Conservation (phyloP, 1,284 basidiomycete species). For the Cerioporus squamosus region DNA sequence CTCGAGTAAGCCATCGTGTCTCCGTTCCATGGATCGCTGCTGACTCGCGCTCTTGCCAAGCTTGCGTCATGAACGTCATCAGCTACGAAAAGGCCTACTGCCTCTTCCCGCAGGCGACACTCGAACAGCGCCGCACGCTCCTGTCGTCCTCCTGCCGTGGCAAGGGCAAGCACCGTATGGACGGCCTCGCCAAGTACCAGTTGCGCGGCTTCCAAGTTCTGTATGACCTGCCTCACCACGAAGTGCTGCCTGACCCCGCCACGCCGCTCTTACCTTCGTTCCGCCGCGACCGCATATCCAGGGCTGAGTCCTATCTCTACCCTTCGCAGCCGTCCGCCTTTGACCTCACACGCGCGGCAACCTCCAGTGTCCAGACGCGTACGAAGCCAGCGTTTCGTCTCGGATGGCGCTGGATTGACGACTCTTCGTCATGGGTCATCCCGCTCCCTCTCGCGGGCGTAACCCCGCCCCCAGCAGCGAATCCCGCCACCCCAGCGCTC, state of each 20-base stretch:
- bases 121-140: conserved; percentile 29
- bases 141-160: conserved; percentile 17
- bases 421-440: conserved; percentile 27
- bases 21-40: neutral
- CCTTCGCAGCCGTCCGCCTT: neutral
- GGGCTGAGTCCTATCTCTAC: neutral
- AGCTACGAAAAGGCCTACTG: conserved; percentile 28
- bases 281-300: neutral
- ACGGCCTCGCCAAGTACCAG: conserved; percentile 29
- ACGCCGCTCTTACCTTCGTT: neutral
- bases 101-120: conserved; percentile 34
- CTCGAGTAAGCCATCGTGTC: conserved; percentile 41
- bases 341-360: neutral
- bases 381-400: conserved; percentile 19
- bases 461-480: conserved; percentile 12
- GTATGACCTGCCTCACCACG: conserved; percentile 5
- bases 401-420: conserved; percentile 30
- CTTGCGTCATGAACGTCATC: conserved; percentile 52
- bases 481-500: conserved; percentile 11
- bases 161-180: conserved; percentile 1
- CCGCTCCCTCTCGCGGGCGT: conserved; percentile 22
- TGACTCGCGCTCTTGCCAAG: conserved; percentile 25
- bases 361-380: neutral
- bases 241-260: conserved; percentile 9
- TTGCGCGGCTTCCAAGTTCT: conserved; percentile 29